Evolutionary conservation across 768 basidiomycete genomes (phyloP).

Genomic region (Mycena chlorophos): DNA sequence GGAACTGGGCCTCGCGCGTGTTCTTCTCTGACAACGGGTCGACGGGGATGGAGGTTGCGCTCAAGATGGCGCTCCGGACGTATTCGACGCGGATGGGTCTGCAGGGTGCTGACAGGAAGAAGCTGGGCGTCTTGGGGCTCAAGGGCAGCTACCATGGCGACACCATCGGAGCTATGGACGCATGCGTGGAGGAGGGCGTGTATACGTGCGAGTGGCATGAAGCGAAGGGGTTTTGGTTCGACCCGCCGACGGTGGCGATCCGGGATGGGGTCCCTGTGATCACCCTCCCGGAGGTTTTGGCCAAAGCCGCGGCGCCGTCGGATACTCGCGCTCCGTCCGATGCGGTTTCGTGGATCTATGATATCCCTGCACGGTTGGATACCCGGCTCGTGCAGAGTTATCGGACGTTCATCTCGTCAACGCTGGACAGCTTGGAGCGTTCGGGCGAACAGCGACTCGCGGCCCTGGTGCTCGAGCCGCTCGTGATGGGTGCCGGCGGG

Average conservation of each 20-base stretch:
- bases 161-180: slow-evolving; percentile 97
- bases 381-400: slow-evolving; percentile 68
- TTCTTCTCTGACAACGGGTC: slow-evolving; percentile 96
- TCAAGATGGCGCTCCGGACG: slow-evolving; percentile 93
- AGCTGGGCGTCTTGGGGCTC: slow-evolving; percentile 78
- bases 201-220: slow-evolving; percentile 97
- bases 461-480: slow-evolving; percentile 86
- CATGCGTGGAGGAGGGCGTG: slow-evolving; percentile 78
- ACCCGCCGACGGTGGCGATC: slow-evolving; percentile 78
- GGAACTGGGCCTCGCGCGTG: slow-evolving; percentile 86
- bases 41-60: slow-evolving; percentile 94
- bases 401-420: slow-evolving; percentile 52
- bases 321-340: slow-evolving; percentile 34
- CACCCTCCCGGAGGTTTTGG: slow-evolving; percentile 52
- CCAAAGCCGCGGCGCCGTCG: slow-evolving; percentile 27
- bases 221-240: slow-evolving; percentile 91
- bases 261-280: slow-evolving; percentile 58
- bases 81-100: slow-evolving; percentile 47
- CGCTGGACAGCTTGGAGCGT: slow-evolving; percentile 47
- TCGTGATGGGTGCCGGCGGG: slow-evolving; percentile 93
- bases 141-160: slow-evolving; percentile 97
- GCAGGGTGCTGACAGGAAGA: slow-evolving; percentile 40
- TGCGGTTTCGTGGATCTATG: slow-evolving; percentile 64
- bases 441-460: slow-evolving; percentile 51
- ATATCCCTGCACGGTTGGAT: slow-evolving; percentile 60